Evolutionary conservation across 2,329 filamentous ascomycete species (phyloP).

Genomic region (Hypoxylon sp.): DNA sequence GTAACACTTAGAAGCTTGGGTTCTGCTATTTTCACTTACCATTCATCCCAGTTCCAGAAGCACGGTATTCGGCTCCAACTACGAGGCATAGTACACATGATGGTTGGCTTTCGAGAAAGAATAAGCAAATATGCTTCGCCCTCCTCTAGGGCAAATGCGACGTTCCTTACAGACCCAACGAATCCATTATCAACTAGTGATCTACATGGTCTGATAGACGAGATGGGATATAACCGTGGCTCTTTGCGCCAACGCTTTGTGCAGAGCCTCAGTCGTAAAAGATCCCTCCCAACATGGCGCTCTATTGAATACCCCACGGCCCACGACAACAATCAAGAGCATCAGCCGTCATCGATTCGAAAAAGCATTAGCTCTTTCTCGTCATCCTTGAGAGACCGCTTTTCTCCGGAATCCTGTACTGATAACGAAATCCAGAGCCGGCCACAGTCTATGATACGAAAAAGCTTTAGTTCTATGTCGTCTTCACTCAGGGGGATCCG

Average conservation of each 20-base stretch:
- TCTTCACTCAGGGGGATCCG: constrained; percentile 42
- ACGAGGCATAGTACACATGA: constrained; percentile 17
- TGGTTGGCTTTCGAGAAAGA: constrained; percentile 30
- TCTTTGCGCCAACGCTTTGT: constrained; percentile 33
- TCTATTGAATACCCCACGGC: neutral
- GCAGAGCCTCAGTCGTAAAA: constrained; percentile 24
- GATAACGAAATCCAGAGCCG: constrained; percentile 6
- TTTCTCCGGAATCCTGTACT: constrained; percentile 11
- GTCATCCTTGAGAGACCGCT: constrained; percentile 32
- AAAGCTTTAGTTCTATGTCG: constrained; percentile 47
- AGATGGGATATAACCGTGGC: neutral
- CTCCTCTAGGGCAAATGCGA: neutral
- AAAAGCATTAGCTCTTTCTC: constrained; percentile 38
- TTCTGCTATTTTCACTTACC: constrained; percentile 16
- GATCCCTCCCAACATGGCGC: constrained; percentile 11
- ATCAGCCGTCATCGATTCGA: constrained; percentile 21
- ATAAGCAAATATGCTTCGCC: constrained; percentile 8
- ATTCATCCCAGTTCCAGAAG: neutral
- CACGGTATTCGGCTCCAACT: constrained; percentile 1
- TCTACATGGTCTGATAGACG: neutral
- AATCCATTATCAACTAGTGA: neutral
- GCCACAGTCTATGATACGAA: constrained; percentile 35
- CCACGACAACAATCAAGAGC: neutral
- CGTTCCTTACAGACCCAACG: neutral
- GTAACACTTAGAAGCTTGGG: constrained; percentile 15